Evolutionary conservation across 2,329 filamentous ascomycete species (phyloP), one percentile per base, ranked within the genome.

Genomic region (Sporothrix pallida): DNA sequence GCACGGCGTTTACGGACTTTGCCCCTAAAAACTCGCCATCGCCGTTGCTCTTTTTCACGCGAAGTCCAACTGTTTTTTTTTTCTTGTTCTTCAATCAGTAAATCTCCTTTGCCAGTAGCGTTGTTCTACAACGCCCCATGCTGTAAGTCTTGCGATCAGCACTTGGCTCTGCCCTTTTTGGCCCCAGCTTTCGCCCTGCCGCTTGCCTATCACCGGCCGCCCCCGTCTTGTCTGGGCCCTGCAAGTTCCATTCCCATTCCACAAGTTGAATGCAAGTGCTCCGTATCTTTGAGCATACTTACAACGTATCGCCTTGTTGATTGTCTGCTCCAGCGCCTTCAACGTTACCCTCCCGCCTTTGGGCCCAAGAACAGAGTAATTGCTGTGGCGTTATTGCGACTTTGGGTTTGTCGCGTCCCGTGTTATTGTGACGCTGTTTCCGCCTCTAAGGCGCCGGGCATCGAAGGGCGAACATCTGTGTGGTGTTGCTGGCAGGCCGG

Each of bases 271-370:
- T 37, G 31, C 31, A 37, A 37, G 31, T 37, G 5, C 31, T 37
- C 31, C 31, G 31, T 37, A 37, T 37, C 31, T 37, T 37, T 7
- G 31, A 37, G 31, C 31, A 6, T 5, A 37, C 31, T 37, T 37
- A 37, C 31, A 37, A 37, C 31, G 31, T n/a, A 44, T 56, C 26
- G 67, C 48, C 50, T 31, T 7, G 26, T 60, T 37, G n/a, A 56
- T 71, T 48, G 17, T 2, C 56, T 52, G 15, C 42, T 50, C 42
- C 46, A 42, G 46, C 48, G 20, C 70, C 1, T 44, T 46, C 46
- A 65, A 69, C 69, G 73, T 74, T 71, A 68, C 72, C 58, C 62
- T 71, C 56, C 44, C 42, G 68, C 50, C 72, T 37, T 68, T 46
- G 42, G 60, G n/a, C 9, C 42, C 42, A 17, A 26, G 20, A 23